Percentiles rank a stretch among this genome's conserved stretches.
Evolutionary conservation across 176 grass and related monocot species (phyloP).

Genomic region (sorghum (Sorghum bicolor)): DNA sequence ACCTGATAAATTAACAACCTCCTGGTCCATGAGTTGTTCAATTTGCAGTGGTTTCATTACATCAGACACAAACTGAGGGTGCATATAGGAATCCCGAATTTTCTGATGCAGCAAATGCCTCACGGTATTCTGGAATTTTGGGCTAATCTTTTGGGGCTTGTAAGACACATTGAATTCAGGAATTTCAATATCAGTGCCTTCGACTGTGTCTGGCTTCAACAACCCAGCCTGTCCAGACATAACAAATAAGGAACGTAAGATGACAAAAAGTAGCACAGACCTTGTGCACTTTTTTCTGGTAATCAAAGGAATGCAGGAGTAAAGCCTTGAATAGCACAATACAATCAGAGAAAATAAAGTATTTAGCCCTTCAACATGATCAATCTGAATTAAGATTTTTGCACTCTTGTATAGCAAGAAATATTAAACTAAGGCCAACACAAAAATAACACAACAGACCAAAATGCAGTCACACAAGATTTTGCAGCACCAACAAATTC

Average conservation of each 20-base stretch:
- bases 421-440: not conserved
- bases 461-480: not conserved
- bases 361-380: not conserved
- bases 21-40: conserved; percentile 89
- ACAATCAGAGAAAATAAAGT: not conserved
- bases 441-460: not conserved
- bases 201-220: conserved; percentile 73
- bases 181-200: conserved; percentile 74
- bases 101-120: conserved; percentile 81
- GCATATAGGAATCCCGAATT: conserved; percentile 87
- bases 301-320: not conserved
- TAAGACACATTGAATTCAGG: conserved; percentile 97
- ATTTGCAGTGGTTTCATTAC: conserved; percentile 99
- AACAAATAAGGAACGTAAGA: conserved; percentile 26
- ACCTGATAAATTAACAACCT: conserved; percentile 93
- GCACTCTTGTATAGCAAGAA: not conserved
- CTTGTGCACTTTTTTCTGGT: not conserved
- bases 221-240: conserved; percentile 59
- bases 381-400: not conserved
- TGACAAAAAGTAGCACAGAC: not conserved
- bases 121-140: conserved; percentile 71
- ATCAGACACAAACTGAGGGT: conserved; percentile 87
- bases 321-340: not conserved
- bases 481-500: not conserved
- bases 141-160: conserved; percentile 93